Base-by-base conservation (phyloP, 768 basidiomycete species). In the Porpolomopsis calyptriformis region DNA sequence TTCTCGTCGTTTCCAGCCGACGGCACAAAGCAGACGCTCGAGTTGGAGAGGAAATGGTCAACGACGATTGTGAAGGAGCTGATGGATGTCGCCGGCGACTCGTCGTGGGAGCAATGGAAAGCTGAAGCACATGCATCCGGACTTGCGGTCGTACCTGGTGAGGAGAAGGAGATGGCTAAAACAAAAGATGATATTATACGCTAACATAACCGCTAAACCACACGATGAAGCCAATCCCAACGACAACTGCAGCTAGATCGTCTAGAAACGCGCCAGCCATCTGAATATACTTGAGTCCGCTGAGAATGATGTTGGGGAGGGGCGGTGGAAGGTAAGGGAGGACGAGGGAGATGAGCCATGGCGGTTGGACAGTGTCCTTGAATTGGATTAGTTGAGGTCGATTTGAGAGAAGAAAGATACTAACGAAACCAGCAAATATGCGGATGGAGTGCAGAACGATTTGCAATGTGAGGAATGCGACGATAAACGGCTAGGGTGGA, bases 391-490 rank as follows among this genome's bases (percentile, higher is more conserved):
- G n/a, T 40, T 23, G 19, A 19, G 19, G 26, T 12, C 12, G 12
- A 12, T 33, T 12, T 33, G 36, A 48, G n/a, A 9, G 11, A 43
- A 25, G 10, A 45, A 8, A 2, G 2, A 42, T 8, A 64, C 83
- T 57, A 57, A 85, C 85, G 50, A 81, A 73, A 47, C 79, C 77
- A 10, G 71, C 73, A 56, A 85, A 79, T 61, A 89, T 76, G 45
- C 79, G 77, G 52, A 80, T 55, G 7, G 86, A 85, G 53, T 88
- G 84, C 36, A 90, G 56, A 16, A 71, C 70, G 19, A 88, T 67
- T 52, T 88, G 76, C 3, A 89, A 58, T 0, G 86, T 82, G 31
- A 76, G 74, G 49, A 89, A 88, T 6, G 76, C 80, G 83, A 83
- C 87, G 59, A 89, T 85, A 65, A 90, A 85, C 1, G 84, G 79